Conservation (phyloP, 305 asterid species). For the Rubia occidens region DNA sequence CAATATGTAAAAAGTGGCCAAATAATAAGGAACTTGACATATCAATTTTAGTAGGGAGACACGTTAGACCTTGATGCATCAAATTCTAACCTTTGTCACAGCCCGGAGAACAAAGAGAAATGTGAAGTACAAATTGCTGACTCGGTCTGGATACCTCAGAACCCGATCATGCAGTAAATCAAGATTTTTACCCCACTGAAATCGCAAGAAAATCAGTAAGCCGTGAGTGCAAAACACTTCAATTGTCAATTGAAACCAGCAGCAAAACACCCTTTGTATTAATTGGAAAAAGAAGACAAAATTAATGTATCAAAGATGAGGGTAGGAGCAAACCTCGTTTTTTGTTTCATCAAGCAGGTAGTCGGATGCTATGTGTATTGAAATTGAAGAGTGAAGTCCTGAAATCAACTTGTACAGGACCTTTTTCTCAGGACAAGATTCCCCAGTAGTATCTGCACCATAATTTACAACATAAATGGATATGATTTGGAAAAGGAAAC, state of each 20-base stretch:
- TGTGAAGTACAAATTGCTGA: conserved; percentile 72
- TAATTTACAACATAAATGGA: conserved; percentile 1
- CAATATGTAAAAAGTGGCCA: conserved; percentile 15
- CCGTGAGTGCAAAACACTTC: background rate
- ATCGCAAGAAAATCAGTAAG: conserved; percentile 25
- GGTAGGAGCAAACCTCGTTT: conserved; percentile 42
- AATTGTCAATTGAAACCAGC: background rate
- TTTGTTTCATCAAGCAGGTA: conserved; percentile 79
- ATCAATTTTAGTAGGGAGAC: conserved; percentile 8
- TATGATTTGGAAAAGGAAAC: background rate
- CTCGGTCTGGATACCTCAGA: conserved; percentile 78
- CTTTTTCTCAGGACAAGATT: conserved; percentile 80
- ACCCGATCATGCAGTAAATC: conserved; percentile 75
- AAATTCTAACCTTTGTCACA: conserved; percentile 61
- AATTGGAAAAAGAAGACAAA: background rate
- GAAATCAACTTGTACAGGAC: conserved; percentile 84
- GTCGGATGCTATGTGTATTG: conserved; percentile 78
- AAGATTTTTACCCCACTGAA: conserved; percentile 83
- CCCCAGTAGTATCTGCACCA: conserved; percentile 71
- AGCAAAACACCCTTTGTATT: background rate
- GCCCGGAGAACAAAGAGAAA: conserved; percentile 93
- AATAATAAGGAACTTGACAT: conserved; percentile 3
- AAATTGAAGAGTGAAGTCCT: conserved; percentile 91
- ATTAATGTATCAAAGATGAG: conserved; percentile 11
- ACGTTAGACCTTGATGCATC: conserved; percentile 10